Conservation (phyloP, 1,284 basidiomycete species). For the Tylopilus sp. region DNA sequence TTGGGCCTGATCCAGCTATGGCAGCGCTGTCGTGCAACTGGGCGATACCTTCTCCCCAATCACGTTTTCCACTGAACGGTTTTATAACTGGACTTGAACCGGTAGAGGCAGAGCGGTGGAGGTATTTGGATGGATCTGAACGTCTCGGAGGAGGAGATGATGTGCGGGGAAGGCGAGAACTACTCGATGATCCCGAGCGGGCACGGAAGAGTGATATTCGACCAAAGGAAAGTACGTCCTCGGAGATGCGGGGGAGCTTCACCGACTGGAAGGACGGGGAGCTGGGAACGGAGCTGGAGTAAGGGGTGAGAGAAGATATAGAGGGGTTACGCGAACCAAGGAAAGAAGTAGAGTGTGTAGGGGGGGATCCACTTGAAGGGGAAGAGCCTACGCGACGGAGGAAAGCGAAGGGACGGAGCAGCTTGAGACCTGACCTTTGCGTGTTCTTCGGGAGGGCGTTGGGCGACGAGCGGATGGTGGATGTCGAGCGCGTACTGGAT, state of each 20-base stretch:
- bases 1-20: constrained; percentile 30
- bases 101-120: constrained; percentile 15
- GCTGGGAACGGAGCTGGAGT: constrained; percentile 17
- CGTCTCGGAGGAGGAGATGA: constrained; percentile 16
- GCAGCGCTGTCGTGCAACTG: background rate
- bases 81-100: constrained; percentile 4
- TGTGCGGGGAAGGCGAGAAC: constrained; percentile 6
- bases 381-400: constrained; percentile 29
- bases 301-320: constrained; percentile 12
- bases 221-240: constrained; percentile 43
- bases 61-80: background rate
- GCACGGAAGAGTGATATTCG: constrained; percentile 48
- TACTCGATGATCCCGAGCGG: constrained; percentile 33
- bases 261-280: constrained; percentile 14
- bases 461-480: constrained; percentile 19
- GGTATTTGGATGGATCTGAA: constrained; percentile 3
- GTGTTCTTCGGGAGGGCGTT: constrained; percentile 23
- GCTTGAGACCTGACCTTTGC: constrained; percentile 32
- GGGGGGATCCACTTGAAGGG: constrained; percentile 28
- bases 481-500: constrained; percentile 24
- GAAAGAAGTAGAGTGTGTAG: constrained; percentile 10
- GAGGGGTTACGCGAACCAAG: constrained; percentile 19
- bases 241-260: constrained; percentile 34
- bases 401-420: constrained; percentile 27
- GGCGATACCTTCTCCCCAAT: constrained; percentile 2